Base-by-base conservation (phyloP, 129 eudicot species). In the Ambrosia trifida region DNA sequence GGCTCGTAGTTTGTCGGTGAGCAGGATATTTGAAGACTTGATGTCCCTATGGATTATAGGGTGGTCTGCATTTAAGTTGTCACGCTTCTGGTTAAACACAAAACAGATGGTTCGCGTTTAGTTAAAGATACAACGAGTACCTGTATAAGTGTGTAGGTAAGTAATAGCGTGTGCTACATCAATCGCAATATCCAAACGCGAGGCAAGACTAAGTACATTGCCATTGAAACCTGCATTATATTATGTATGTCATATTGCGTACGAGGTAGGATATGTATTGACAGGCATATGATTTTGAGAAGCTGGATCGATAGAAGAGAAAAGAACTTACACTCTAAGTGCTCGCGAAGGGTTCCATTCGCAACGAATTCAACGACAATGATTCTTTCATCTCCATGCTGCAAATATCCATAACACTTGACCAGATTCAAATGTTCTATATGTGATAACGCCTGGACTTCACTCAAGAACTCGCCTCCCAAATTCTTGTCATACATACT, bases 111-210 rank as follows among this genome's bases (percentile, higher is more conserved):
- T 2, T 6, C 1, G 2, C 6, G 54, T 66, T 44, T 35, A 33
- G 0, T 18, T 35, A 7, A 33, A 17, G 35, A 69, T 32, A 52
- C 30, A 32, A 19, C 6, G 60, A 56, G 46, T 17, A 91, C 99
- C 99, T 82, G 97, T 82, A 62, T 94, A 94, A 80, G 81, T 84
- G 82, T 94, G 99, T 44, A 94, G 89, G 80, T 94, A 94, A 9
- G 99, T 94, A 73, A 94, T 64, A 2, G 97, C 99, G 54, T 94
- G 99, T 6, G 96, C 99, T 57, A 94, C 97, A 36, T 94, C 99
- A 50, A 90, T 87, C 8, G 93, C 94, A 59, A 94, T 78, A 65
- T 94, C 96, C 17, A 94, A 63, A 70, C 99, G 84, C 14, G 89
- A 77, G 73, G 89, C 82, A 44, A 94, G 77, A 76, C 89, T 93